phyloP scores from a whole-genome alignment of 805 yeast genomes.

The Barnettozyma sucrosica region DNA sequence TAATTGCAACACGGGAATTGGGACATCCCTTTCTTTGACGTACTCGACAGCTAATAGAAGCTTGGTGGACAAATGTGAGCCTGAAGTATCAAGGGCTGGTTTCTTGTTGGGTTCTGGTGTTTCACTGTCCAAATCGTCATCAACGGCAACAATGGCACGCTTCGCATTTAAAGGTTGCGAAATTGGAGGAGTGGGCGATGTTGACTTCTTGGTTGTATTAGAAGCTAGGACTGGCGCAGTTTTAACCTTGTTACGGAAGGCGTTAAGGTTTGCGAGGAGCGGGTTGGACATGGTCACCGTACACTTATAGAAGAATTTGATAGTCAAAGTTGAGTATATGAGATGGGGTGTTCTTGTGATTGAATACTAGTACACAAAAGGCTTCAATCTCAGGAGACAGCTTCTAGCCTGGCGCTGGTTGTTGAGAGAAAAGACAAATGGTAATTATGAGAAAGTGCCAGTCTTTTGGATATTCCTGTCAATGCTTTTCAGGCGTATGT shows the following conservation, averaged over 20 bases:
- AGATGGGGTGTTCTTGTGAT: background rate
- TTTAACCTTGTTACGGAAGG: slow-evolving; percentile 57
- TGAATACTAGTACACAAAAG: no score
- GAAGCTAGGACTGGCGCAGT: slow-evolving; percentile 44
- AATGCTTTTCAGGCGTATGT: no score
- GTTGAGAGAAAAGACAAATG: no score
- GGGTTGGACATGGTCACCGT: slow-evolving; percentile 29
- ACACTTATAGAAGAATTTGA: no score
- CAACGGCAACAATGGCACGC: slow-evolving; percentile 4
- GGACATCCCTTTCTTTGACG: slow-evolving; percentile 62
- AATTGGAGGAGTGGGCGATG: slow-evolving; percentile 11
- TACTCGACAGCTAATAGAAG: slow-evolving; percentile 88
- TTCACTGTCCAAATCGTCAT: slow-evolving; percentile 15
- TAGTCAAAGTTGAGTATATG: no score
- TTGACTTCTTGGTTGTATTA: slow-evolving; percentile 7
- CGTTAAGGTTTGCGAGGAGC: slow-evolving; percentile 52
- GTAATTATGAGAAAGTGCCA: no score
- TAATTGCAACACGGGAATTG: slow-evolving; percentile 61
- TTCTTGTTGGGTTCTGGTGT: slow-evolving; percentile 15
- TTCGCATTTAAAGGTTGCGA: slow-evolving; percentile 14
- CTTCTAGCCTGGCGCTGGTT: no score
- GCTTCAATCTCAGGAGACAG: no score
- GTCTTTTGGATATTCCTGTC: no score
- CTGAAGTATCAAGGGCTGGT: slow-evolving; percentile 26
- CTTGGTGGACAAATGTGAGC: slow-evolving; percentile 74